These are phyloP conservation scores for Pulveroboletus sp. DNA, from an alignment of 768 basidiomycete genomes.

Conservation along the genomic window DNA sequence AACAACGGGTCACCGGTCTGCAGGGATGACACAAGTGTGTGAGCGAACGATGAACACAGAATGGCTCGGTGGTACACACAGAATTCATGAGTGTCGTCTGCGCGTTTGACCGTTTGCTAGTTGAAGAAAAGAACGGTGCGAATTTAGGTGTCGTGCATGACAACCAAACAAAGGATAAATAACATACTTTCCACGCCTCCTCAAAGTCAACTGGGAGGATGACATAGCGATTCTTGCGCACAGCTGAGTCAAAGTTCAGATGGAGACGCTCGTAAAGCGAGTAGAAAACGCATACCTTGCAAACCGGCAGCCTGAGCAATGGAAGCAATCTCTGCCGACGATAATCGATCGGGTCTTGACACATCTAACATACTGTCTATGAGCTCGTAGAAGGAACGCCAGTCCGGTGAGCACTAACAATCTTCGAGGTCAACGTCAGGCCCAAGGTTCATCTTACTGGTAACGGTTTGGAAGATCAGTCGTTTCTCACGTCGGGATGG, in stretches of 20 bases:
- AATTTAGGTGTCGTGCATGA: constrained; percentile 29
- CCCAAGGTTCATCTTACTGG: constrained; percentile 94
- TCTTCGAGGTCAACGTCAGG: constrained; percentile 98
- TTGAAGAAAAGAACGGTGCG: constrained; percentile 30
- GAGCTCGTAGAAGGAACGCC: constrained; percentile 6
- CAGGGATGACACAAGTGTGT: constrained; percentile 1
- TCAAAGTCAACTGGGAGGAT: constrained; percentile 97
- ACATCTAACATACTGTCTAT: constrained; percentile 57
- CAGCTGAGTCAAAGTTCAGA: constrained; percentile 43
- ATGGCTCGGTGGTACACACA: constrained; percentile 49
- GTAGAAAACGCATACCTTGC: constrained; percentile 55
- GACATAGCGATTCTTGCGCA: constrained; percentile 97
- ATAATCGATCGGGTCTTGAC: constrained; percentile 91
- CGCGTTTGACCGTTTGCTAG: constrained; percentile 94
- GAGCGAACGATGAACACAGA: background rate
- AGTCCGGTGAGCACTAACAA: constrained; percentile 52
- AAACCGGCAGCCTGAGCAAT: constrained; percentile 97
- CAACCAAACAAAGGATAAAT: constrained; percentile 47
- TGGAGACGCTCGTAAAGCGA: background rate
- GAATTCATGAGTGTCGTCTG: constrained; percentile 96
- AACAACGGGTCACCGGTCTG: constrained; percentile 37
- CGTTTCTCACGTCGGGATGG: constrained; percentile 94
- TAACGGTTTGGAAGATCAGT: constrained; percentile 96
- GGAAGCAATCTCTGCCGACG: constrained; percentile 91
- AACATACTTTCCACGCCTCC: constrained; percentile 97